Conservation (phyloP, 2,329 filamentous ascomycete species). For the Ambrosiella xylebori region DNA sequence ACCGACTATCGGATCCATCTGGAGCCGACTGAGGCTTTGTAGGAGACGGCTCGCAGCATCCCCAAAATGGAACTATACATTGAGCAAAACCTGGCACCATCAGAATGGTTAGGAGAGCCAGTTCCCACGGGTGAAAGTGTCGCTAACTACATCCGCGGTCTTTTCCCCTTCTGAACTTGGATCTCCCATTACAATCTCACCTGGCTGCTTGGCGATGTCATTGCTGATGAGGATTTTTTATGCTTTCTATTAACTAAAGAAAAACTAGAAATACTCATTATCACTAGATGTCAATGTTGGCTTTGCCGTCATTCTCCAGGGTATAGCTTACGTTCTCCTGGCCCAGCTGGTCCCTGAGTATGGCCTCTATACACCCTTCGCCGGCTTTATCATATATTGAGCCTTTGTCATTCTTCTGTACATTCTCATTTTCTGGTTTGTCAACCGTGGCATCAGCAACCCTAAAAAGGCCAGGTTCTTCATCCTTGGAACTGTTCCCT, state of each 20-base stretch:
- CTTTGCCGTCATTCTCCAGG: conserved; percentile 36
- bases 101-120: conserved; percentile 9
- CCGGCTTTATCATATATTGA: conserved; percentile 91
- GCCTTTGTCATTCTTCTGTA: conserved; percentile 74
- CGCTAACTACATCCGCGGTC: conserved; percentile 21
- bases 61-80: conserved; percentile 12
- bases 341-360: conserved; percentile 31
- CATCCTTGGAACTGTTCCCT: conserved; percentile 43
- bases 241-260: background rate
- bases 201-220: conserved; percentile 30
- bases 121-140: conserved; percentile 9
- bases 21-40: conserved; percentile 17
- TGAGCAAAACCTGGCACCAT: conserved; percentile 8
- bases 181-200: conserved; percentile 32
- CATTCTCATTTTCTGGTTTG: conserved; percentile 57
- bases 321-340: conserved; percentile 35
- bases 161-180: conserved; percentile 34
- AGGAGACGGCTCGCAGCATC: conserved; percentile 16
- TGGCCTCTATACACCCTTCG: conserved; percentile 61
- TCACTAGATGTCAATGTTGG: conserved; percentile 58
- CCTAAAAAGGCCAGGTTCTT: conserved; percentile 38
- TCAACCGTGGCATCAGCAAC: conserved; percentile 41
- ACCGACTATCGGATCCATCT: conserved; percentile 17
- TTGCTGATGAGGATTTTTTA: conserved; percentile 43
- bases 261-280: background rate